Percentiles rank a stretch among this genome's conserved stretches.
phyloP scores from a whole-genome alignment of 768 basidiomycete species.

The Podaxis mareebaensis region DNA sequence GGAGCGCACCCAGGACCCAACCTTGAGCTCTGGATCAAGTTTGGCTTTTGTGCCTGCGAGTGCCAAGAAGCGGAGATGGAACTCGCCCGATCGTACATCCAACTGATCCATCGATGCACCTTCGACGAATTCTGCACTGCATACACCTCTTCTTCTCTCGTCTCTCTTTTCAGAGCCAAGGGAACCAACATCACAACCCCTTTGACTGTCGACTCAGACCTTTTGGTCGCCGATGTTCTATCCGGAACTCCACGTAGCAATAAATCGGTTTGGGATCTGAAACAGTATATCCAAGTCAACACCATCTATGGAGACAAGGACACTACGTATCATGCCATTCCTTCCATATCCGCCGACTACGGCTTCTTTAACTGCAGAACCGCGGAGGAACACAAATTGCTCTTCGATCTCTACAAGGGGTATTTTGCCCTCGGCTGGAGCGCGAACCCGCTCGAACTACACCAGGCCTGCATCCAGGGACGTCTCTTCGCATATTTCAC shows the following conservation, averaged over 20 bases:
- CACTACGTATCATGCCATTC: conserved; percentile 7
- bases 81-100: conserved; percentile 22
- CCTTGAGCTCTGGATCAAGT: conserved; percentile 20
- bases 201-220: conserved; percentile 1
- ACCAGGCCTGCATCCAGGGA: conserved; percentile 35
- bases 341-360: conserved; percentile 29
- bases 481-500: conserved; percentile 28
- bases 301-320: conserved; percentile 13
- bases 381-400: conserved; percentile 23
- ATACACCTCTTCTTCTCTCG: conserved; percentile 24
- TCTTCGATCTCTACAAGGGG: conserved; percentile 33
- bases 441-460: conserved; percentile 33
- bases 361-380: conserved; percentile 36
- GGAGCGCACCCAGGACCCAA: conserved; percentile 18
- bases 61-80: conserved; percentile 7
- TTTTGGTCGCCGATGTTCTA: conserved; percentile 27
- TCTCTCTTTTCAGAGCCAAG: conserved; percentile 27
- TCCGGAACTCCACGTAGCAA: conserved; percentile 13
- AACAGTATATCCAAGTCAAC: conserved; percentile 24
- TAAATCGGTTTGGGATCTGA: conserved; percentile 40
- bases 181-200: conserved; percentile 17
- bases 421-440: conserved; percentile 24
- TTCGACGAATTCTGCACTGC: conserved; percentile 37
- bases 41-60: conserved; percentile 26
- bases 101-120: conserved; percentile 27